phyloP scores from a whole-genome alignment of 2,329 filamentous ascomycete species.

The Fonsecaea pedrosoi region DNA sequence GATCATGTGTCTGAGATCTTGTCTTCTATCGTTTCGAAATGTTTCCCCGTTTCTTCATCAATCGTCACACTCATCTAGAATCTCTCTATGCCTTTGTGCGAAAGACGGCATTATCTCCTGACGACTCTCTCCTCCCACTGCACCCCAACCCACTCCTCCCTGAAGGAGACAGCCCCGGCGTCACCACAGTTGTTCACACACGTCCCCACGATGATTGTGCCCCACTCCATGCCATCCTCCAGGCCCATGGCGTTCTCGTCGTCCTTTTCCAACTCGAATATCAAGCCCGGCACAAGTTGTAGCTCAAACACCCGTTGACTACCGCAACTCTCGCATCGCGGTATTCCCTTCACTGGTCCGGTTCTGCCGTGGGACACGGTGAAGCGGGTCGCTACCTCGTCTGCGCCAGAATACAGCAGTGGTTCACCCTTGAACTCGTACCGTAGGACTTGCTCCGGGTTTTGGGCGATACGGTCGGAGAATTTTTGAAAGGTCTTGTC shows the following conservation, averaged over 20 bases:
- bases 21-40: too few species aligned
- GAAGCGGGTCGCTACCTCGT: slow-evolving; percentile 73
- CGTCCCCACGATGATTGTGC: slow-evolving; percentile 84
- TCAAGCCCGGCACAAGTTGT: slow-evolving; percentile 89
- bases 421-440: slow-evolving; percentile 78
- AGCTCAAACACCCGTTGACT: slow-evolving; percentile 82
- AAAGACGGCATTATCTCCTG: slow-evolving; percentile 27
- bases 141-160: slow-evolving; percentile 97
- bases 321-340: slow-evolving; percentile 78
- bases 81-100: neutral
- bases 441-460: slow-evolving; percentile 80
- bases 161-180: slow-evolving; percentile 73
- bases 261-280: slow-evolving; percentile 83
- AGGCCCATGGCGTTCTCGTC: slow-evolving; percentile 56
- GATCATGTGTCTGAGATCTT: neutral
- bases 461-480: slow-evolving; percentile 77
- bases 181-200: slow-evolving; percentile 79
- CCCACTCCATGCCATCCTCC: slow-evolving; percentile 94
- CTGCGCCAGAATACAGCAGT: slow-evolving; percentile 79
- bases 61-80: neutral
- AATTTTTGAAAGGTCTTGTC: slow-evolving; percentile 81
- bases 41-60: neutral
- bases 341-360: slow-evolving; percentile 59
- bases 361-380: slow-evolving; percentile 36
- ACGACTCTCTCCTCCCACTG: slow-evolving; percentile 82